Conservation (phyloP, 2,329 filamentous ascomycete genomes). For the Pseudopyrenochaeta lycopersici region DNA sequence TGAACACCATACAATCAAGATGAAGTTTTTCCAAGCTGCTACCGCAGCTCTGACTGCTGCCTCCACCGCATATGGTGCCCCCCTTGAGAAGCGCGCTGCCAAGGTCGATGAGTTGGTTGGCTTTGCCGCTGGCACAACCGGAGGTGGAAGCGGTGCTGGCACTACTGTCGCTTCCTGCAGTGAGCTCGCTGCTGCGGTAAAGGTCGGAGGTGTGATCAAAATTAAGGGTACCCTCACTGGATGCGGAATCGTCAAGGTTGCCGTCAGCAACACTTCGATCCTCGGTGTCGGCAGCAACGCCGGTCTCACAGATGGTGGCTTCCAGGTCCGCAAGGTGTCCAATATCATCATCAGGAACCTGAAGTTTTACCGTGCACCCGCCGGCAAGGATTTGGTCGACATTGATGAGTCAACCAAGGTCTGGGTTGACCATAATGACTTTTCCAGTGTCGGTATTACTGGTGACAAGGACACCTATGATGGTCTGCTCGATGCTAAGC, state of each 20-base stretch:
- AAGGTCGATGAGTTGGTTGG: conserved; percentile 49
- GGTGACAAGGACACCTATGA: conserved; percentile 45
- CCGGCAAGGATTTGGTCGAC: conserved; percentile 67
- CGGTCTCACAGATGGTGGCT: conserved; percentile 57
- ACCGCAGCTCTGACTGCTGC: conserved; percentile 35
- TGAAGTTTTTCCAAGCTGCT: conserved; percentile 39
- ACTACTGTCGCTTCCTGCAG: conserved; percentile 64
- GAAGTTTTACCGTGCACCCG: conserved; percentile 65
- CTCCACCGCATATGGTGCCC: conserved; percentile 30
- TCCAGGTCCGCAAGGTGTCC: conserved; percentile 61
- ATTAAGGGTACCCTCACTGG: conserved; percentile 41
- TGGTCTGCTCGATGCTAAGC: conserved; percentile 66
- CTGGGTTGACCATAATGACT: conserved; percentile 73
- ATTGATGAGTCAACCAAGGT: conserved; percentile 65
- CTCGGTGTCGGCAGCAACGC: conserved; percentile 54
- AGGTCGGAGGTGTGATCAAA: conserved; percentile 44
- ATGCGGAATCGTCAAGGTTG: conserved; percentile 41
- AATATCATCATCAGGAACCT: conserved; percentile 73
- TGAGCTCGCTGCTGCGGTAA: conserved; percentile 60
- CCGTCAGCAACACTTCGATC: conserved; percentile 34
- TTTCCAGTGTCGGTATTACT: conserved; percentile 61
- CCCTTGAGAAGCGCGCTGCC: conserved; percentile 38
- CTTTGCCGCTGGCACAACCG: conserved; percentile 63
- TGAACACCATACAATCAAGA: conserved; percentile 15
- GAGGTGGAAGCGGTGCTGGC: conserved; percentile 64